Conservation (phyloP, 495 filamentous ascomycete genomes). For the Penicillium pancosmium region DNA sequence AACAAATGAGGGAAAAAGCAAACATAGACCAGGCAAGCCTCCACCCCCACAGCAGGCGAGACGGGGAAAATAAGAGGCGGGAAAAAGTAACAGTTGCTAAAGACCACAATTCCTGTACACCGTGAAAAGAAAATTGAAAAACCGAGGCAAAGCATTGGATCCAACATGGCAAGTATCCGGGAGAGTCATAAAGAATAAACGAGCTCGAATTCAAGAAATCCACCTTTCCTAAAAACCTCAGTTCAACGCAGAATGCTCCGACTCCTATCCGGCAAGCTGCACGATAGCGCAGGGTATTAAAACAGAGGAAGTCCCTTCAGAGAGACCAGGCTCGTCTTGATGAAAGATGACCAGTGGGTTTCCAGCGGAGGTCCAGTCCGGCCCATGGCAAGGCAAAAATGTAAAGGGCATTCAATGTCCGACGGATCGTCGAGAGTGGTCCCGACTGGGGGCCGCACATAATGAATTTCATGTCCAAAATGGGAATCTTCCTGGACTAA, state of each 20-base stretch:
- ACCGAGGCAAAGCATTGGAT: conserved; percentile 9
- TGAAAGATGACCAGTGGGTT: conserved; percentile 1
- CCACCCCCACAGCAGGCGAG: conserved; percentile 12
- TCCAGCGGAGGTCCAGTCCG: conserved; percentile 19
- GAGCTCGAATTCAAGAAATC: conserved; percentile 29
- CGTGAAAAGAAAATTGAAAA: conserved; percentile 21
- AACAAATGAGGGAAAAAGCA: conserved; percentile 26
- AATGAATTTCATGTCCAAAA: conserved; percentile 14
- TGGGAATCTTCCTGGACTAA: conserved; percentile 15
- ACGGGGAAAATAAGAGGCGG: conserved; percentile 17
- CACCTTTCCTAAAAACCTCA: conserved; percentile 32
- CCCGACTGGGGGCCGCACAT: conserved; percentile 13
- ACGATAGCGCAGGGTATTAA: conserved; percentile 27
- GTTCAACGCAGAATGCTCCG: conserved; percentile 31
- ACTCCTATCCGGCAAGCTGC: conserved; percentile 34
- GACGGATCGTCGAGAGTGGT: conserved; percentile 14
- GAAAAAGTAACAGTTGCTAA: conserved; percentile 25
- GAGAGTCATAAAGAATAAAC: conserved; percentile 30
- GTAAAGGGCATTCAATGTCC: conserved; percentile 20
- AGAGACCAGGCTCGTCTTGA: conserved; percentile 9
- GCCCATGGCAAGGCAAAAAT: conserved; percentile 13
- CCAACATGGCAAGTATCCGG: conserved; percentile 23
- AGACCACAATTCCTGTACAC: conserved; percentile 37
- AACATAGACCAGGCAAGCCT: conserved; percentile 24
- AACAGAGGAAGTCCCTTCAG: conserved; percentile 20